These are phyloP conservation scores for Leishmania amazonensis DNA, from an alignment of 208 protist genomes.

Conservation along the genomic window DNA sequence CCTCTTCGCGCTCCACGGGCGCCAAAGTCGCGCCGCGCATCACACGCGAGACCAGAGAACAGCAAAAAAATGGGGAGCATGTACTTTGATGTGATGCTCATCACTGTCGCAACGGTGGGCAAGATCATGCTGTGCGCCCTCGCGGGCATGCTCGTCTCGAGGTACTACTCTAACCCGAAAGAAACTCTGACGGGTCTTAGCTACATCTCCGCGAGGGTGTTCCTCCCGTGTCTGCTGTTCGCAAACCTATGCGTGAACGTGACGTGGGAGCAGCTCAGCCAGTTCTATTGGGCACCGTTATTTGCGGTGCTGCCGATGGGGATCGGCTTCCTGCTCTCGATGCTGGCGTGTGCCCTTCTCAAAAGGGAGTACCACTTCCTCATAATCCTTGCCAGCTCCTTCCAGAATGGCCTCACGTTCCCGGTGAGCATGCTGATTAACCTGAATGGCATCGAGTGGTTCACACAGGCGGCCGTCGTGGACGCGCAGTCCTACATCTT, in stretches of 20 bases:
- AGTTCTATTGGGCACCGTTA: constrained; percentile 68
- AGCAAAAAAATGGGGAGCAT: constrained; percentile 31
- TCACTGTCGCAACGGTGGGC: constrained; percentile 56
- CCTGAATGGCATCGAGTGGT: constrained; percentile 70
- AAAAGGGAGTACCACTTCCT: constrained; percentile 51
- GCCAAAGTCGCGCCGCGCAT: not conserved
- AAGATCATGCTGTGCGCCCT: constrained; percentile 67
- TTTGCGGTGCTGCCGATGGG: constrained; percentile 47
- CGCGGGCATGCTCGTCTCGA: constrained; percentile 53
- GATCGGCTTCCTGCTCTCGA: constrained; percentile 37
- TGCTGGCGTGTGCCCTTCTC: constrained; percentile 33
- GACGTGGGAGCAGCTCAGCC: constrained; percentile 49
- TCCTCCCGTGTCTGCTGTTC: constrained; percentile 78
- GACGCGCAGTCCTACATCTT: constrained; percentile 66
- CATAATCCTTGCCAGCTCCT: constrained; percentile 60
- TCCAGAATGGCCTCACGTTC: constrained; percentile 78
- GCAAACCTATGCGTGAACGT: constrained; percentile 62
- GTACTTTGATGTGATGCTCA: constrained; percentile 46
- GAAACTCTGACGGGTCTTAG: constrained; percentile 55
- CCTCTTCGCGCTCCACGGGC: not conserved
- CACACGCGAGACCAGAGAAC: not conserved
- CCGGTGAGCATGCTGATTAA: constrained; percentile 54
- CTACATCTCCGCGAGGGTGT: constrained; percentile 59
- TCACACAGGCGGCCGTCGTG: constrained; percentile 26
- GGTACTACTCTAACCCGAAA: constrained; percentile 38